Conservation (phyloP, 2,329 filamentous ascomycete genomes). For the Mollisiaceae sp. region DNA sequence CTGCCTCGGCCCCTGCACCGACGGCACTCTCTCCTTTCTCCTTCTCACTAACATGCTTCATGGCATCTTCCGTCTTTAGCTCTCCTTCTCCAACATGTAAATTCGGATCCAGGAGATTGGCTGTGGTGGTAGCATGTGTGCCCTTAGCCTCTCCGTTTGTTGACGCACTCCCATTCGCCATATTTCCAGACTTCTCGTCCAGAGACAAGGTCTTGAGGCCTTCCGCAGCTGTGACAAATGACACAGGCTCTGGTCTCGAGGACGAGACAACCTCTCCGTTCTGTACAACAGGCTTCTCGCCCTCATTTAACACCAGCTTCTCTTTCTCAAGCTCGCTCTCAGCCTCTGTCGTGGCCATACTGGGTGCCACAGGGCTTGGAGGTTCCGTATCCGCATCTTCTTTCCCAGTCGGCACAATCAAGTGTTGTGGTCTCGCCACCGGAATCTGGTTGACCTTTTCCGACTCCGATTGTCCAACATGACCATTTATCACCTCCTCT, state of each 20-base stretch:
- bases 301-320: background rate
- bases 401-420: constrained; percentile 21
- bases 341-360: background rate
- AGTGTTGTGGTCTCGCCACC: constrained; percentile 14
- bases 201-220: constrained; percentile 22
- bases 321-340: constrained; percentile 1
- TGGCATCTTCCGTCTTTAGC: background rate
- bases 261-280: constrained; percentile 31
- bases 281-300: constrained; percentile 22
- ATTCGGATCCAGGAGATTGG: constrained; percentile 30
- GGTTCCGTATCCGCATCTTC: constrained; percentile 16
- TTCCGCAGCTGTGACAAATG: constrained; percentile 36
- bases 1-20: background rate
- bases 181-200: constrained; percentile 29
- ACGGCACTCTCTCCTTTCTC: background rate
- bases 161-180: constrained; percentile 20
- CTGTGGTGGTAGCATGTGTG: constrained; percentile 21
- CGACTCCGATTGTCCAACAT: background rate
- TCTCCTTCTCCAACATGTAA: constrained; percentile 7
- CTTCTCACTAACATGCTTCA: background rate
- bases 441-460: constrained; percentile 2
- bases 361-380: background rate
- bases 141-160: constrained; percentile 11
- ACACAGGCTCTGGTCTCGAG: constrained; percentile 32
- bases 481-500: constrained; percentile 16